Conservation (phyloP, 208 protist species). For the Crithidia sp. region DNA sequence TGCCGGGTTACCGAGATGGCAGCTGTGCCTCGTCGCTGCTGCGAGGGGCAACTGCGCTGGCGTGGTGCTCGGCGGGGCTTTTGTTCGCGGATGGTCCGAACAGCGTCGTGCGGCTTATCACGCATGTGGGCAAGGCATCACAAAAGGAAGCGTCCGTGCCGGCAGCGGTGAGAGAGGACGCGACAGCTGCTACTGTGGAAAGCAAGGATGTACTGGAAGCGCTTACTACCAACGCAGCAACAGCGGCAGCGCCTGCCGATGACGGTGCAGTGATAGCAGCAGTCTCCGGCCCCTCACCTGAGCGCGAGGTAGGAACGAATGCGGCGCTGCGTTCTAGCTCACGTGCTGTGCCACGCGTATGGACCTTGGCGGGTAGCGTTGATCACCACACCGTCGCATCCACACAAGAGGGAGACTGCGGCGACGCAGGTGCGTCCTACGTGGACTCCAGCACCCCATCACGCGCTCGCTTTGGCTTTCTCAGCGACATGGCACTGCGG, state of each 20-base stretch:
- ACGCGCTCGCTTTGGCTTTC: constrained; percentile 45
- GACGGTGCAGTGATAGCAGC: background rate
- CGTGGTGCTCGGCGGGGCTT: constrained; percentile 63
- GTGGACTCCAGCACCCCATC: constrained; percentile 40
- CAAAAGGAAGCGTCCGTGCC: background rate
- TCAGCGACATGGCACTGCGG: constrained; percentile 48
- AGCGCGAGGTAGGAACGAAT: background rate
- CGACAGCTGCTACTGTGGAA: background rate
- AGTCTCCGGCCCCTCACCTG: background rate
- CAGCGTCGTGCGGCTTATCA: constrained; percentile 67
- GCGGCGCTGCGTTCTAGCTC: background rate
- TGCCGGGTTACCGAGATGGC: constrained; percentile 84
- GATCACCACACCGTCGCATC: background rate
- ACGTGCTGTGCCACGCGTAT: constrained; percentile 41
- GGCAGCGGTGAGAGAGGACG: background rate
- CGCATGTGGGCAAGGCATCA: constrained; percentile 29
- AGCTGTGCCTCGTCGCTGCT: constrained; percentile 52
- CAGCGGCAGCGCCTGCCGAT: background rate
- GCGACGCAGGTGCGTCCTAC: constrained; percentile 19
- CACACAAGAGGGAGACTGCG: background rate
- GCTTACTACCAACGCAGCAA: background rate
- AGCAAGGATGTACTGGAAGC: background rate
- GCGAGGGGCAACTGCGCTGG: constrained; percentile 54
- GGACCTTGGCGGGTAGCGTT: constrained; percentile 61
- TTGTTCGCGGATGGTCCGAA: constrained; percentile 75